Evolutionary conservation across 78 protist species (phyloP), one percentile per base, ranked within the genome.

Genomic region (Emiliania huxleyi): DNA sequence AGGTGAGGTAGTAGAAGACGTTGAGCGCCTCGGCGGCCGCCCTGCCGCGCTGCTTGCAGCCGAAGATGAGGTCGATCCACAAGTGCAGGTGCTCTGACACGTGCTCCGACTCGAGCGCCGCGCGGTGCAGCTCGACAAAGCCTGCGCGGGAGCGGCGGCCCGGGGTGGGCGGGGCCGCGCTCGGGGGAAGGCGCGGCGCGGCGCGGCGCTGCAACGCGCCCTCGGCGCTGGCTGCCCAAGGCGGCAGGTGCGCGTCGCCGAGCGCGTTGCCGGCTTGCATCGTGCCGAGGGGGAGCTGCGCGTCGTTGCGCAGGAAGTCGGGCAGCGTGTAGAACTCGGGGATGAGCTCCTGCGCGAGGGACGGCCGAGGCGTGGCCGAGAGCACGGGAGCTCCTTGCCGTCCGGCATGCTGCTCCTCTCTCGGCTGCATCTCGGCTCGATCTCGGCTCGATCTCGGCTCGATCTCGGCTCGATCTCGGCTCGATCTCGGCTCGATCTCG

Each of bases 61-160:
- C 89, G 40, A 94, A 94, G 55, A 94, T 87, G 45, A 94, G 69
- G 92, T 94, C 96, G 90, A 94, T 87, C 96, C 96, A 94, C 18
- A 26, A 69, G 84, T 94, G 91, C 69, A 94, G 87, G 26, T 42
- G 83, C n/a, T 43, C 44, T 38, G 91, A 73, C 2, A 94, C 96
- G 90, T 87, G 26, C 22, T 83, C 94, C 5, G 81, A 79, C 90
- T 94, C 96, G 40, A 94, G 88, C 42, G 96, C 96, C 55, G 38
- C 84, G 29, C 95, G 87, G 52, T 90, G 5, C 18, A 40, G 12
- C 11, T 75, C 44, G n/a, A 94, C 89, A 26, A 94, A 94, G n/a
- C n/a, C 33, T 49, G 21, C 43, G 81, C 87, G 1, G 95, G 90
- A 33, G 19, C 25, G 69, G 15, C 19, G 69, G 69, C 69, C 69